phyloP scores from a whole-genome alignment of 805 yeast genomes.

The Candida khao-thaluensis region DNA sequence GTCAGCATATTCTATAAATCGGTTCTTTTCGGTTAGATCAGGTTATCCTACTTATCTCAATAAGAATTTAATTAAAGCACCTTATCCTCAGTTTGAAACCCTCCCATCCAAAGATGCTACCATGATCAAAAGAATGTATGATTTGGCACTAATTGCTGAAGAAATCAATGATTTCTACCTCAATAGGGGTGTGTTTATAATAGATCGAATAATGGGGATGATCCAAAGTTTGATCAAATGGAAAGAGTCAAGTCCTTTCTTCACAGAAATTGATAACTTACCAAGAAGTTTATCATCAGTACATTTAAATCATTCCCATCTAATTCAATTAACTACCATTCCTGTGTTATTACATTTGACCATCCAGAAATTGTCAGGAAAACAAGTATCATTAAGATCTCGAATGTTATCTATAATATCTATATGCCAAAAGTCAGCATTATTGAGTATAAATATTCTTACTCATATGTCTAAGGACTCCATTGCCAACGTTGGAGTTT shows the following conservation, averaged over 20 bases:
- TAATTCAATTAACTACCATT: constrained; percentile 9
- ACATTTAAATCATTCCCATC: constrained; percentile 7
- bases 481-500: constrained; percentile 7
- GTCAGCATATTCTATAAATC: constrained; percentile 7
- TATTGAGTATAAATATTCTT: constrained; percentile 6
- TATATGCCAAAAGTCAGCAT: constrained; percentile 7
- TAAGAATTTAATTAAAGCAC: not conserved
- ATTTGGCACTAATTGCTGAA: constrained; percentile 8
- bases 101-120: not conserved
- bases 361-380: constrained; percentile 4
- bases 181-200: not conserved
- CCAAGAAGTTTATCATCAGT: constrained; percentile 5
- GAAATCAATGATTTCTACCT: constrained; percentile 8
- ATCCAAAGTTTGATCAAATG: constrained; percentile 7
- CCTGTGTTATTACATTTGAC: constrained; percentile 8
- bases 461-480: constrained; percentile 7
- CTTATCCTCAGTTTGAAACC: constrained; percentile 1
- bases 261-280: not conserved
- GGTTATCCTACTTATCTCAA: constrained; percentile 2
- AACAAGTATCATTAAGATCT: constrained; percentile 1
- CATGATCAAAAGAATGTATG: constrained; percentile 3
- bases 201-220: constrained; percentile 6
- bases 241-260: constrained; percentile 10
- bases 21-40: constrained; percentile 8
- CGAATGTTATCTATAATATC: constrained; percentile 8